Conservation (phyloP, 2,329 filamentous ascomycete species). For the Orbilia brochopaga region DNA sequence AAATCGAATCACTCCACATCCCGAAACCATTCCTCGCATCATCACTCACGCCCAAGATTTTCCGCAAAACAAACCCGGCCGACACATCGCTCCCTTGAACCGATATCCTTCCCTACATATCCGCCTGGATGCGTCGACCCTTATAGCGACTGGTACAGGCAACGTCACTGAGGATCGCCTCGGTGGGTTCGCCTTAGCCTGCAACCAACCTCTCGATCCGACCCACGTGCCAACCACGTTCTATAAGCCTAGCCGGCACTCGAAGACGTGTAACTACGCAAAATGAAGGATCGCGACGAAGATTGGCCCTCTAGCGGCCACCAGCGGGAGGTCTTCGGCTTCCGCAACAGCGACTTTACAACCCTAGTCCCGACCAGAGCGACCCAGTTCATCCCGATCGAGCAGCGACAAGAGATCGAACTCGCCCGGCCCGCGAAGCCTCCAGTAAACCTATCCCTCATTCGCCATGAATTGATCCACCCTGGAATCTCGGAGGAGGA, state of each 20-base stretch:
- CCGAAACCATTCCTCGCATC: neutral
- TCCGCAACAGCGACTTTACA: constrained; percentile 38
- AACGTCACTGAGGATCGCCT: constrained; percentile 45
- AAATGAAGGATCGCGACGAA: constrained; percentile 37
- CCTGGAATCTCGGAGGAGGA: constrained; percentile 46
- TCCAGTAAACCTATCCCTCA: constrained; percentile 26
- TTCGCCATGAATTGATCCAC: constrained; percentile 49
- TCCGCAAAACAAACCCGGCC: neutral
- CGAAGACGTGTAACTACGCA: neutral
- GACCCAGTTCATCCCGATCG: constrained; percentile 8
- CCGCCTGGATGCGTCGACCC: constrained; percentile 17
- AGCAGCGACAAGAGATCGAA: constrained; percentile 38
- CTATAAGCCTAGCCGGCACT: neutral
- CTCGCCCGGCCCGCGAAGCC: constrained; percentile 34
- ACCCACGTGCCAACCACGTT: neutral
- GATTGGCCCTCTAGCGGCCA: constrained; percentile 39
- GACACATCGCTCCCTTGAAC: neutral
- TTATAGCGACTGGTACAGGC: constrained; percentile 33
- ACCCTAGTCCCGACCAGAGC: constrained; percentile 32
- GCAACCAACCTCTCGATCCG: neutral
- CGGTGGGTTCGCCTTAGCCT: constrained; percentile 39
- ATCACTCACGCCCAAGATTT: neutral
- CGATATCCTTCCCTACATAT: neutral
- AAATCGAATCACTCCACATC: neutral
- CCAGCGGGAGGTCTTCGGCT: constrained; percentile 34